phyloP scores from a whole-genome alignment of 108 stramenopile genomes.

The Asterionellopsis glacialis region DNA sequence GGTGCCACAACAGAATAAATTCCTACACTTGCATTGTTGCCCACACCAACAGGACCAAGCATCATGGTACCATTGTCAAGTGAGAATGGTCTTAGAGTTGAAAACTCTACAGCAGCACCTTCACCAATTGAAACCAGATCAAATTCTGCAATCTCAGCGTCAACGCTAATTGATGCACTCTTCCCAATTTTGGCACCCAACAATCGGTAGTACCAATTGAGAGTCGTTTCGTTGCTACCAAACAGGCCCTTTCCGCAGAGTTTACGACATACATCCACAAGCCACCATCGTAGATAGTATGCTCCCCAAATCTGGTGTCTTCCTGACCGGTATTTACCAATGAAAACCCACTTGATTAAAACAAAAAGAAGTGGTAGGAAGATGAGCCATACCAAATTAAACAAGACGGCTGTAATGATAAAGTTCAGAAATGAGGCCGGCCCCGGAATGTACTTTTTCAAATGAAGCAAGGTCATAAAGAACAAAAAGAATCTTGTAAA shows the following conservation, averaged over 20 bases:
- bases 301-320: constrained; percentile 43
- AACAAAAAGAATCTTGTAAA: constrained; percentile 45
- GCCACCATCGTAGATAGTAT: constrained; percentile 70
- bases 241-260: constrained; percentile 43
- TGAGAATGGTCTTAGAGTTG: constrained; percentile 47
- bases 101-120: constrained; percentile 39
- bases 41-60: constrained; percentile 47
- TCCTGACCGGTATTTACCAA: constrained; percentile 49
- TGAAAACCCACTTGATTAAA: constrained; percentile 46
- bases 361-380: constrained; percentile 52
- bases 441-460: constrained; percentile 25
- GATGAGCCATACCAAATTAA: constrained; percentile 35
- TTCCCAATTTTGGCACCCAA: constrained; percentile 55
- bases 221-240: constrained; percentile 19
- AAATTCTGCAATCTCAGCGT: constrained; percentile 57
- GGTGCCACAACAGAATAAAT: constrained; percentile 57
- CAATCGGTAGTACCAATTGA: constrained; percentile 38
- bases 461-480: constrained; percentile 29
- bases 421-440: constrained; percentile 23
- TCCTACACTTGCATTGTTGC: constrained; percentile 36
- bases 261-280: constrained; percentile 43
- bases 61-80: constrained; percentile 63
- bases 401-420: constrained; percentile 34
- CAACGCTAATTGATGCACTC: constrained; percentile 30
- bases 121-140: constrained; percentile 53